These are phyloP conservation scores for Phytophthora crassamura DNA, from an alignment of 352 stramenopile species.

Conservation along the genomic window DNA sequence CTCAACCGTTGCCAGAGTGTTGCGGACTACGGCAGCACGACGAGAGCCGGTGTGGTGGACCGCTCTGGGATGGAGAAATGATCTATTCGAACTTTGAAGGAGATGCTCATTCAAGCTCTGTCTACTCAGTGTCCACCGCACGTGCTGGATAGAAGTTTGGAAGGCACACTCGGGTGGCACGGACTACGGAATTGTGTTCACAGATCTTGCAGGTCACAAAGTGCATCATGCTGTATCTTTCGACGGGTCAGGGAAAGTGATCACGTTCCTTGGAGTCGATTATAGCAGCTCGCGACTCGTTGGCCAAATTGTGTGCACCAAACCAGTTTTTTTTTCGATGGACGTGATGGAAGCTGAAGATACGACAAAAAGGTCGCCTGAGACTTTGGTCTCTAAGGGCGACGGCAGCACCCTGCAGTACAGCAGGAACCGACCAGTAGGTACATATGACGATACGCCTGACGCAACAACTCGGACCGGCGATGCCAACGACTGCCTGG, in stretches of 20 bases:
- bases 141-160: slow-evolving; percentile 77
- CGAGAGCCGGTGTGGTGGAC: slow-evolving; percentile 81
- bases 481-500: too few relatives aligned
- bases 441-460: too few relatives aligned
- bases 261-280: slow-evolving; percentile 78
- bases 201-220: slow-evolving; percentile 80
- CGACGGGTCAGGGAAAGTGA: slow-evolving; percentile 90
- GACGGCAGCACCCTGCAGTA: too few relatives aligned
- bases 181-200: slow-evolving; percentile 89
- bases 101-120: slow-evolving; percentile 80
- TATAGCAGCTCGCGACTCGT: slow-evolving; percentile 27
- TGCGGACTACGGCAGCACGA: slow-evolving; percentile 82
- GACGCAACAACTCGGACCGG: too few relatives aligned
- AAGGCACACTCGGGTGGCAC: slow-evolving; percentile 86
- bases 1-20: slow-evolving; percentile 85
- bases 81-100: slow-evolving; percentile 77
- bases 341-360: too few relatives aligned
- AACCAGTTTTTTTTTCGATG: too few relatives aligned
- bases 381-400: too few relatives aligned
- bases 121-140: slow-evolving; percentile 81
- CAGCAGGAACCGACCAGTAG: too few relatives aligned
- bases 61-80: slow-evolving; percentile 74
- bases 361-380: too few relatives aligned
- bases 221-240: slow-evolving; percentile 90
- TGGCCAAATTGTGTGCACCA: too few relatives aligned